Evolutionary conservation across 805 yeast species (phyloP).

Genomic region (Helenozyma rhizophorensis): DNA sequence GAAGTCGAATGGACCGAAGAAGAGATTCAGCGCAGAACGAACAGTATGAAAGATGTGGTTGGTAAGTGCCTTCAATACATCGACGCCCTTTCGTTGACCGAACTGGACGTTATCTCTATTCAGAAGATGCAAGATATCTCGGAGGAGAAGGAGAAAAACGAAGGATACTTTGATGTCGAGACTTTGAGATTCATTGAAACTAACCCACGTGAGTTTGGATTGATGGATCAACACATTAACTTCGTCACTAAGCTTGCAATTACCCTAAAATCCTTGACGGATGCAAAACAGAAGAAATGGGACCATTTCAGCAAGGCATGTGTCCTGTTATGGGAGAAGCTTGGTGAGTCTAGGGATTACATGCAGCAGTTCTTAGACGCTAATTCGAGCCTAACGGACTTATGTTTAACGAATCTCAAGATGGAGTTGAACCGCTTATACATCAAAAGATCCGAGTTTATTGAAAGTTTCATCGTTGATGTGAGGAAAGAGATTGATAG

Average conservation of each 20-base stretch:
- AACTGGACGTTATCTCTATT: constrained; percentile 29
- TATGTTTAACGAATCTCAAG: constrained; percentile 47
- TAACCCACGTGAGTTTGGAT: constrained; percentile 38
- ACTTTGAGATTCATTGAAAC: constrained; percentile 31
- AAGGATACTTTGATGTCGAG: constrained; percentile 34
- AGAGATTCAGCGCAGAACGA: constrained; percentile 22
- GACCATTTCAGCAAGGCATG: constrained; percentile 39
- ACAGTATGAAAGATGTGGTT: constrained; percentile 21
- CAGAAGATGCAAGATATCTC: constrained; percentile 24
- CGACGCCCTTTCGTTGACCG: constrained; percentile 23
- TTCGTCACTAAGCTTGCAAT: constrained; percentile 28
- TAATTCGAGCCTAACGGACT: constrained; percentile 45
- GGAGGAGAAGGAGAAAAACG: constrained; percentile 14
- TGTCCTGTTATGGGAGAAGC: constrained; percentile 49
- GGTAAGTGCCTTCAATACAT: constrained; percentile 24
- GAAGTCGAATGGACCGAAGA: constrained; percentile 24
- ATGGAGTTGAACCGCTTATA: constrained; percentile 55
- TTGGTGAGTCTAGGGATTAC: constrained; percentile 44
- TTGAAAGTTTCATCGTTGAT: constrained; percentile 64
- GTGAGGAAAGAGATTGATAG: constrained; percentile 55
- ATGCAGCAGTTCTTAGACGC: constrained; percentile 39
- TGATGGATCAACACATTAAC: constrained; percentile 29
- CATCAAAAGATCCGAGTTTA: constrained; percentile 55
- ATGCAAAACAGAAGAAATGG: constrained; percentile 32
- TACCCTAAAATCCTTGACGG: constrained; percentile 29